These are phyloP conservation scores for Phycomyces nitens DNA, from an alignment of 192 early-diverging fungal genomes.

Conservation along the genomic window DNA sequence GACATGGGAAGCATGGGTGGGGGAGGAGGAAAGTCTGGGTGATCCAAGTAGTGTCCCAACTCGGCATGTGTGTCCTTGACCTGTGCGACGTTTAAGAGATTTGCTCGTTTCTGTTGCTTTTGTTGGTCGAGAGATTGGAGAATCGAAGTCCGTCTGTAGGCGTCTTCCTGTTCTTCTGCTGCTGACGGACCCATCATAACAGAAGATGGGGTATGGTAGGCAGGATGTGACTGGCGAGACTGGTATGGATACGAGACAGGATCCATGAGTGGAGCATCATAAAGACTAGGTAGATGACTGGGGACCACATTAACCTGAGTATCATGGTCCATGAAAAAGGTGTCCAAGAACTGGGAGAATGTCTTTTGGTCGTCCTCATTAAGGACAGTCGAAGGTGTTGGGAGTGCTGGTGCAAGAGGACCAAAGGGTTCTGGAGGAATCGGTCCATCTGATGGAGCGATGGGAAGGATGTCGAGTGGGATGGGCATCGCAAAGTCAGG, in stretches of 20 bases:
- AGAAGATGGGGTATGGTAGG: too few relatives aligned
- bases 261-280: too few relatives aligned
- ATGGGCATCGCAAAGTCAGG: constrained; percentile 31
- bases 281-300: too few relatives aligned
- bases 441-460: background rate
- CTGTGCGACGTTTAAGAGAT: too few relatives aligned
- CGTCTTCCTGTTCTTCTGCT: constrained; percentile 11
- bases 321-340: constrained; percentile 47
- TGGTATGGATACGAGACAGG: too few relatives aligned
- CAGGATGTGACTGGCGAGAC: too few relatives aligned
- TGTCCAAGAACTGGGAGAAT: constrained; percentile 52
- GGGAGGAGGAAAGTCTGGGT: too few relatives aligned
- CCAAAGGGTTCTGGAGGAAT: background rate
- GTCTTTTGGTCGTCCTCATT: constrained; percentile 42
- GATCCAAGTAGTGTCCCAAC: too few relatives aligned
- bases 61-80: too few relatives aligned
- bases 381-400: constrained; percentile 19
- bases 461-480: constrained; percentile 19
- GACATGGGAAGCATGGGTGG: too few relatives aligned
- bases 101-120: background rate
- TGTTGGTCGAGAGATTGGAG: constrained; percentile 17
- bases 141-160: constrained; percentile 9
- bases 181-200: background rate
- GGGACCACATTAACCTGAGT: constrained; percentile 1
- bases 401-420: constrained; percentile 6